Conservation (phyloP, 768 basidiomycete species). For the Mycena rebaudengoi region DNA sequence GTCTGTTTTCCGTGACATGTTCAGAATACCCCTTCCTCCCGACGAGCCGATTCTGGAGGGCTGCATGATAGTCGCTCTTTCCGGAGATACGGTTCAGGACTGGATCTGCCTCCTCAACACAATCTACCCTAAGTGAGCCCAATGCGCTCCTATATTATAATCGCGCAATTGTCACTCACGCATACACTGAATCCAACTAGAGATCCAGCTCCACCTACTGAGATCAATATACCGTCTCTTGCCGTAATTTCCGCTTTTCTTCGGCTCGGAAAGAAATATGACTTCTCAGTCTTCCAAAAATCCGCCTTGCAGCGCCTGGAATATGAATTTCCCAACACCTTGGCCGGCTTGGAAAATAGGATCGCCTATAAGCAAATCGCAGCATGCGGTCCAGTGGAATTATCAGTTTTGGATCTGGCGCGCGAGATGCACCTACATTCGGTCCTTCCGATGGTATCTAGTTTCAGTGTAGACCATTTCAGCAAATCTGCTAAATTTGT, state of each 20-base stretch:
- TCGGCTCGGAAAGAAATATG: conserved; percentile 15
- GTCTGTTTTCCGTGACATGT: too few species aligned
- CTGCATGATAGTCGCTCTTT: too few species aligned
- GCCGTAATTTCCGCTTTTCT: not conserved
- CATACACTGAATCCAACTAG: too few species aligned
- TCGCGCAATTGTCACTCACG: too few species aligned
- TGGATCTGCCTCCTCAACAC: too few species aligned
- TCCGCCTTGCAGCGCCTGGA: not conserved
- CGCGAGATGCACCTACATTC: conserved; percentile 12
- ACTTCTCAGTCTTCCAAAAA: conserved; percentile 3
- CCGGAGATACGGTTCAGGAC: too few species aligned
- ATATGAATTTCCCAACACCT: conserved; percentile 3
- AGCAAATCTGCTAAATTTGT: not conserved
- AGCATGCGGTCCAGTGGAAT: not conserved
- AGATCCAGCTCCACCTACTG: not conserved
- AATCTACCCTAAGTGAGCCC: too few species aligned
- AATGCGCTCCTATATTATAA: too few species aligned
- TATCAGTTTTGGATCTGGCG: not conserved
- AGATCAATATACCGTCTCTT: not conserved
- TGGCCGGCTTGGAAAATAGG: not conserved
- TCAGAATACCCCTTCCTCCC: too few species aligned
- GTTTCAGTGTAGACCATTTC: not conserved
- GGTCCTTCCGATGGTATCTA: conserved; percentile 1
- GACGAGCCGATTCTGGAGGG: too few species aligned
- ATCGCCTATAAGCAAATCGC: not conserved